Evolutionary conservation across 2,329 filamentous ascomycete genomes (phyloP), one percentile per base, ranked within the genome.

Genomic region (Rachicladosporium sp.): DNA sequence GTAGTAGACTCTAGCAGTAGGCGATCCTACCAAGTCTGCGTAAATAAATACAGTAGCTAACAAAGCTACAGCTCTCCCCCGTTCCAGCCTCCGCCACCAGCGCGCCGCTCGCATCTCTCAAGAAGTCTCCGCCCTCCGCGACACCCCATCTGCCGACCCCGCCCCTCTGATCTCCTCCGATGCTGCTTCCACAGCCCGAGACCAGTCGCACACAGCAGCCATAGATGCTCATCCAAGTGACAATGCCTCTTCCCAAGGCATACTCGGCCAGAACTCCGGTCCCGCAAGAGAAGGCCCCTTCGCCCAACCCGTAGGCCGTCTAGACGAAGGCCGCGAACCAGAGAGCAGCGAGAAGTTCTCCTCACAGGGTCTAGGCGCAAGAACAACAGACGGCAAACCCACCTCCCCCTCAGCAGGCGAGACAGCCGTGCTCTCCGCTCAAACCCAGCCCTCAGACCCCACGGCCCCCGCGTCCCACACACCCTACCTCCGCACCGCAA

Each of bases 31-130:
- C n/a, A n/a, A n/a, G n/a, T n/a, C n/a, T n/a, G n/a, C n/a, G n/a
- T n/a, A n/a, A n/a, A n/a, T n/a, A n/a, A n/a, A n/a, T n/a, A n/a
- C n/a, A n/a, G n/a, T n/a, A n/a, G n/a, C n/a, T n/a, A n/a, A n/a
- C n/a, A n/a, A n/a, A n/a, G n/a, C n/a, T n/a, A n/a, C n/a, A n/a
- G 11, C 11, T 2, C 23, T 7, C 11, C 21, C 6, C 2, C 33
- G n/a, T 19, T 7, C 10, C 27, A 21, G 9, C 11, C 11, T 12
- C 30, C 48, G 51, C 29, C 49, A 53, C 32, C 48, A 53, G 32
- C 51, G 52, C 29, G 45, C 51, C 31, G 50, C 50, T 8, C 47
- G 47, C 37, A 43, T 53, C 32, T 49, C 46, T 3, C 46, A 52
- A 29, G 51, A 55, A 46, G 45, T 53, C 19, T 44, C 46, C 27